Base-by-base conservation (phyloP, 129 eudicot genomes). In the Artemisia annua region DNA sequence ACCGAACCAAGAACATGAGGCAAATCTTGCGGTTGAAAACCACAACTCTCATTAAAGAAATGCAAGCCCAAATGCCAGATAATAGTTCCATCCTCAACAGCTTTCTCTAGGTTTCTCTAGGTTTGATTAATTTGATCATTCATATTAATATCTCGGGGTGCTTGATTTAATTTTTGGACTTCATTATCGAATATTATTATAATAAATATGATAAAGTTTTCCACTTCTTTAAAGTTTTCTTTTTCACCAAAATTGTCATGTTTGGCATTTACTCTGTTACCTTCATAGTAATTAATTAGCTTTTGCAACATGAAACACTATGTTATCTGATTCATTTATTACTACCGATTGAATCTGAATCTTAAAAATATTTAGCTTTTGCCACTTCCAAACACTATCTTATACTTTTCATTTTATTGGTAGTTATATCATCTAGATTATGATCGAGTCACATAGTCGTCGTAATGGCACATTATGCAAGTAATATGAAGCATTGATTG, bases 41-140 rank as follows among this genome's bases (percentile, higher is more conserved):
- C 16, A 80, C 77, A 53, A 70, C 90, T 72, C 83, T 93, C 16
- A 70, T 85, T 39, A 87, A 93, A 71, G 91, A 95, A 14, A 89
- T 87, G 92, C 91, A 89, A 74, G 84, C 83, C 22, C 82, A 82
- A 70, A 84, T 75, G 28, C 85, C 79, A 0, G 96, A 93, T 57
- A 85, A 89, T 39, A 80, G 89, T 35, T 78, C 88, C 71, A 87
- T 93, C 76, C 83, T 93, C 22, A 87, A 89, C 68, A 89, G 89
- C 78, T n/a, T n/a, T n/a, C n/a, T n/a, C n/a, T n/a, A n/a, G n/a
- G n/a, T 93, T 93, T 70, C 96, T 89, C 50, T 88, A 87, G 91
- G 96, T 88, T 65, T 1, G 80, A 4, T 39, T 52, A 19, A 19
- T 19, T 19, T 7, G 39, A 44, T 39, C 46, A 39, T n/a, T n/a